Percentiles rank a stretch among this genome's conserved stretches.
These are phyloP conservation scores for Sphaerostilbella broomeana DNA, from an alignment of 2,329 filamentous ascomycete species.

Conservation along the genomic window DNA sequence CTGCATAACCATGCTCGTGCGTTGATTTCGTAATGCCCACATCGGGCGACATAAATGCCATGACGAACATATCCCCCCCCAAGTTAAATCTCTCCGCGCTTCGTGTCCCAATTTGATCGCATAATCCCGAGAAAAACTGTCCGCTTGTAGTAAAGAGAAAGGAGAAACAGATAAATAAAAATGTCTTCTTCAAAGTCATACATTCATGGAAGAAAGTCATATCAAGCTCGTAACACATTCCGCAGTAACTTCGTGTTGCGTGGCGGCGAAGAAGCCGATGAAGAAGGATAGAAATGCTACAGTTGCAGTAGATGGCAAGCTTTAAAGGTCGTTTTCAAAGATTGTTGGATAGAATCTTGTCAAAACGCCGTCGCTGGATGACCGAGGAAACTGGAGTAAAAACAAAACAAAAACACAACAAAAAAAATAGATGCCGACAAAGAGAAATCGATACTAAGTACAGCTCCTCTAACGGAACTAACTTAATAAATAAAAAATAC, in stretches of 20 bases:
- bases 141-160: conserved; percentile 6
- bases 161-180: conserved; percentile 19
- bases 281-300: conserved; percentile 20
- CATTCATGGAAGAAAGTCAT: conserved; percentile 35
- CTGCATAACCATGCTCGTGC: conserved; percentile 15
- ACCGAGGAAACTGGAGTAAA: conserved; percentile 32
- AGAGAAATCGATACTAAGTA: not conserved
- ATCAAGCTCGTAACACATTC: conserved; percentile 32
- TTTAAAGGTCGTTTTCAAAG: conserved; percentile 25
- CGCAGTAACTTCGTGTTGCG: conserved; percentile 26
- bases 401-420: conserved; percentile 22
- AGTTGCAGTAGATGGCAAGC: conserved; percentile 17
- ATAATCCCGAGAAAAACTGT: conserved; percentile 7
- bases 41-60: conserved; percentile 27
- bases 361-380: conserved; percentile 40
- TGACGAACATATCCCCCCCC: conserved; percentile 17
- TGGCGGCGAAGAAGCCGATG: conserved; percentile 29
- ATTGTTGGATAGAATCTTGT: conserved; percentile 29
- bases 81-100: conserved; percentile 6
- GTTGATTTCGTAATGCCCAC: conserved; percentile 11
- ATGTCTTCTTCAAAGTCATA: conserved; percentile 30
- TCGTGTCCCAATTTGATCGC: conserved; percentile 2
- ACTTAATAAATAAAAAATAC: conserved; percentile 16
- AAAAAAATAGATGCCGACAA: conserved; percentile 20
- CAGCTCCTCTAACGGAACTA: conserved; percentile 10